Conservation (phyloP, 192 early-diverging fungal species). For the Ambispora gerdemannii region DNA sequence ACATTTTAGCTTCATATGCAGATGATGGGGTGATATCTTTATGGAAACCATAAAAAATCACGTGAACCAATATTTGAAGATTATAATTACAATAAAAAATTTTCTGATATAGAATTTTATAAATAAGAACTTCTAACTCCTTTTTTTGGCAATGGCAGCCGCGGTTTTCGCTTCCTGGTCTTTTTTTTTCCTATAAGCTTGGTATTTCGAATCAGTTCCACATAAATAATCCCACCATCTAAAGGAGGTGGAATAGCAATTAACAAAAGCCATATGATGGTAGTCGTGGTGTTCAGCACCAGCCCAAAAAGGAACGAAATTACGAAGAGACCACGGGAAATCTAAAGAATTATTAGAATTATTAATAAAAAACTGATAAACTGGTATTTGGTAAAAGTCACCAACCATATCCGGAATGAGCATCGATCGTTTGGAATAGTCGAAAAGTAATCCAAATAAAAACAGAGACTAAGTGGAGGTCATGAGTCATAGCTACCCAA, state of each 20-base stretch:
- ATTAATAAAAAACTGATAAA: not conserved
- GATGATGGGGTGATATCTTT: slow-evolving; percentile 66
- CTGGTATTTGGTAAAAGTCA: not conserved
- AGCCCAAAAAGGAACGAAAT: slow-evolving; percentile 85
- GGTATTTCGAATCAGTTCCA: slow-evolving; percentile 81
- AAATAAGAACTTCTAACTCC: no score
- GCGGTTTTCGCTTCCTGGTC: slow-evolving; percentile 31
- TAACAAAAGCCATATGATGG: slow-evolving; percentile 81
- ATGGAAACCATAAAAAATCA: slow-evolving; percentile 58
- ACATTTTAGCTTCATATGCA: slow-evolving; percentile 65
- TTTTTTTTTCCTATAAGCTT: slow-evolving; percentile 52
- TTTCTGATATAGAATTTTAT: no score
- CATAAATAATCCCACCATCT: slow-evolving; percentile 86
- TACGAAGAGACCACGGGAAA: slow-evolving; percentile 90
- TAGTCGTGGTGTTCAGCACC: slow-evolving; percentile 93
- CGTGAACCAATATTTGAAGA: no score
- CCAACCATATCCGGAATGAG: slow-evolving; percentile 79
- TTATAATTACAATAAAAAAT: no score
- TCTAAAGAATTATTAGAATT: slow-evolving; percentile 39
- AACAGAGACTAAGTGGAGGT: slow-evolving; percentile 84
- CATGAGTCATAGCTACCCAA: slow-evolving; percentile 60
- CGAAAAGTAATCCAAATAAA: slow-evolving; percentile 79
- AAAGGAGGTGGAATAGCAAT: slow-evolving; percentile 82
- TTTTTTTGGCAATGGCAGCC: no score
- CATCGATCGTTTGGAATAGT: slow-evolving; percentile 80